A percentile compares a stretch with the other conserved stretches of the same genome.
These are phyloP conservation scores for Populus hybrid DNA, from an alignment of 441 rosid species.

Conservation along the genomic window DNA sequence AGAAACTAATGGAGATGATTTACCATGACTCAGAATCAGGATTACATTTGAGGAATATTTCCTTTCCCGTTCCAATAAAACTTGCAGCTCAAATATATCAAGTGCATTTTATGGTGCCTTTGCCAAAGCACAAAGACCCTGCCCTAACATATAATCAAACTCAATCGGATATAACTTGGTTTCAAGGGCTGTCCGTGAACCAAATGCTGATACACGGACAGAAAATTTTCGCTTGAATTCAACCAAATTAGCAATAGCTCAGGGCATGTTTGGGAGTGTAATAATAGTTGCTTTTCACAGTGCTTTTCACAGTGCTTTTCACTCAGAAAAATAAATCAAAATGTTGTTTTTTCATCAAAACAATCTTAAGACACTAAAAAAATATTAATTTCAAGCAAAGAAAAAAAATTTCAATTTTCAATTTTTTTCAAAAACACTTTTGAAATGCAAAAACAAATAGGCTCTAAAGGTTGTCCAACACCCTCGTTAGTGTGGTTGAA, in stretches of 20 bases:
- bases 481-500: background rate
- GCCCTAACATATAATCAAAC: background rate
- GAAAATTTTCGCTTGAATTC: background rate
- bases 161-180: background rate
- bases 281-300: too few species aligned
- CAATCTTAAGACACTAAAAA: too few species aligned
- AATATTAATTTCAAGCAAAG: too few species aligned
- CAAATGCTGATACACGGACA: background rate
- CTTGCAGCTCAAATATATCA: background rate
- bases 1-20: background rate
- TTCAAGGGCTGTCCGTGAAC: background rate
- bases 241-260: background rate
- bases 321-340: too few species aligned
- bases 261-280: too few species aligned
- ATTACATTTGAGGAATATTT: background rate
- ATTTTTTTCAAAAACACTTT: too few species aligned
- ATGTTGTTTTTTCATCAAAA: too few species aligned
- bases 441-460: too few species aligned
- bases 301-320: too few species aligned
- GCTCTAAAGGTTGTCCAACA: background rate
- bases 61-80: background rate
- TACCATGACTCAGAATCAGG: background rate
- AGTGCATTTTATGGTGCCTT: background rate
- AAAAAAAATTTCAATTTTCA: too few species aligned
- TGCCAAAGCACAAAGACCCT: background rate